A percentile compares a stretch with the other conserved stretches of the same genome.
Evolutionary conservation across 257 asterid species (phyloP).

Genomic region (Solanum chiquidenum): DNA sequence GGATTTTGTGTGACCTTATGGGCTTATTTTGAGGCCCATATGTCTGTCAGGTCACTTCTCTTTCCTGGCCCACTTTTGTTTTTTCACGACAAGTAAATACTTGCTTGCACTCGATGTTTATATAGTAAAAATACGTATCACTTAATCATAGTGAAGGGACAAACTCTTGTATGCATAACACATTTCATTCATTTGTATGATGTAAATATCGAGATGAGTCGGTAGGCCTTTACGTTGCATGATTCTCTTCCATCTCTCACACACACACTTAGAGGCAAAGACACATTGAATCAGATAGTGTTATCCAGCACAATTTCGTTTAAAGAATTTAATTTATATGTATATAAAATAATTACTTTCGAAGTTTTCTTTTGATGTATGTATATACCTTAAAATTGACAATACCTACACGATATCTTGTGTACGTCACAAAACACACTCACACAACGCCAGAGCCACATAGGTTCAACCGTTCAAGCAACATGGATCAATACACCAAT

Average conservation of each 20-base stretch:
- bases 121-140: background rate
- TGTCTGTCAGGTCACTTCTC: background rate
- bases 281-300: background rate
- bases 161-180: background rate
- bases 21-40: background rate
- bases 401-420: background rate
- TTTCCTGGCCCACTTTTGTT: background rate
- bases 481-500: too few relatives aligned
- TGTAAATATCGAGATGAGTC: background rate
- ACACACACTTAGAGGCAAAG: background rate
- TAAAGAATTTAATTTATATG: too few relatives aligned
- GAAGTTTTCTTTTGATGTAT: background rate
- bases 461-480: too few relatives aligned
- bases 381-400: background rate
- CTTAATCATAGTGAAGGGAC: background rate
- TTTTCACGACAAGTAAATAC: background rate
- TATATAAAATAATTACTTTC: too few relatives aligned
- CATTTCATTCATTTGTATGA: background rate
- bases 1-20: background rate
- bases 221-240: fast-evolving
- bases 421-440: background rate
- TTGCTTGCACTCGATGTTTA: background rate
- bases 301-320: background rate
- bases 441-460: background rate
- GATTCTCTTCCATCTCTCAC: background rate